Percentiles rank a stretch among this genome's conserved stretches.
phyloP scores from a whole-genome alignment of 345 rosid species.

The Rhodomyrtus tomentosa region DNA sequence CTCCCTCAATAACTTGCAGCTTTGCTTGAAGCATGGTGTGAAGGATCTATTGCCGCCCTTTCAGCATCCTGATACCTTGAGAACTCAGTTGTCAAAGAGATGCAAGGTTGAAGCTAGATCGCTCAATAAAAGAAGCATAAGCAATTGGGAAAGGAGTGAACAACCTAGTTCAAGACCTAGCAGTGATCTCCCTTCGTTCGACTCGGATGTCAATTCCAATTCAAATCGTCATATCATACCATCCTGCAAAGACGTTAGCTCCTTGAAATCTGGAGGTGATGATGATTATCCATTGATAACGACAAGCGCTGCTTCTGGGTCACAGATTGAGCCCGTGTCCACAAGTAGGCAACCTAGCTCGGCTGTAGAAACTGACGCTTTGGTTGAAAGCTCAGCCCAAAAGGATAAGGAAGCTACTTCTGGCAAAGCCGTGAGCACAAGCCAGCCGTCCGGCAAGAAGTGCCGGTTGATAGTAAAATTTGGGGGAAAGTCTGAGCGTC shows the following conservation, averaged over 20 bases:
- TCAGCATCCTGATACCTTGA: slow-evolving; percentile 32
- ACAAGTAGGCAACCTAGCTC: slow-evolving; percentile 25
- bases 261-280: slow-evolving; percentile 20
- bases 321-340: slow-evolving; percentile 39
- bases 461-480: slow-evolving; percentile 63
- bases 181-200: neutral
- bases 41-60: slow-evolving; percentile 83
- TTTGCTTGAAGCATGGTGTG: slow-evolving; percentile 85
- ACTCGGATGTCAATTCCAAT: neutral
- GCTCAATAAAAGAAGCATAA: neutral
- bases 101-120: slow-evolving; percentile 19
- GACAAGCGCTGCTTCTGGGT: slow-evolving; percentile 37
- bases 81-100: slow-evolving; percentile 22
- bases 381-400: slow-evolving; percentile 15
- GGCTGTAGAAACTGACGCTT: slow-evolving; percentile 13
- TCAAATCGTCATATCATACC: neutral
- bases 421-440: slow-evolving; percentile 8
- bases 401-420: slow-evolving; percentile 17
- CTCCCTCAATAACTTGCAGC: slow-evolving; percentile 55
- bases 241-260: slow-evolving; percentile 21
- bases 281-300: slow-evolving; percentile 1
- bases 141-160: slow-evolving; percentile 1
- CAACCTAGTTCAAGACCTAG: slow-evolving; percentile 3
- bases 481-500: slow-evolving; percentile 48
- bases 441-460: slow-evolving; percentile 41